These are phyloP conservation scores for Chytriomyces hyalinus DNA, from an alignment of 192 early-diverging fungal species.

Conservation along the genomic window DNA sequence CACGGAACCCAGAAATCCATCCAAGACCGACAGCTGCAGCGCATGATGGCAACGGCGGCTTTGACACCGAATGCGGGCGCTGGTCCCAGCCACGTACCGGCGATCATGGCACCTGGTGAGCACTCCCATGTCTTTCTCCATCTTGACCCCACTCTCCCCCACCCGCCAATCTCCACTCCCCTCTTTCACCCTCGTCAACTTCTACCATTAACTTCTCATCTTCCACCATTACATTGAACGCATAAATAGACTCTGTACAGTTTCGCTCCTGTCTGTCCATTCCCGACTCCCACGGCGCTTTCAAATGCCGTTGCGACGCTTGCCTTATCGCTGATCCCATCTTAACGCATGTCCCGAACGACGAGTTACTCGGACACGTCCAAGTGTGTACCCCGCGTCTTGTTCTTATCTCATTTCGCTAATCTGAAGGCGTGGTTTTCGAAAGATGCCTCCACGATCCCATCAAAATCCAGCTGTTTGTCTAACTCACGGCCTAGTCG, in stretches of 20 bases:
- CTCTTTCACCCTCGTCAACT: neutral
- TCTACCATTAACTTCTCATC: neutral
- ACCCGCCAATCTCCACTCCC: neutral
- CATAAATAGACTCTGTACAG: neutral
- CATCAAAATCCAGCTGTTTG: neutral
- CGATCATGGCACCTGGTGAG: too few species aligned
- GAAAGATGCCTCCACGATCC: neutral
- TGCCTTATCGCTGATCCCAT: neutral
- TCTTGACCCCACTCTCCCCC: neutral
- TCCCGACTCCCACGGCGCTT: too few species aligned
- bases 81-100: too few species aligned
- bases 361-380: too few species aligned
- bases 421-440: too few species aligned
- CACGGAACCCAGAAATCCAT: too few species aligned
- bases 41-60: too few species aligned
- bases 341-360: neutral
- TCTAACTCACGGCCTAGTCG: slow-evolving; percentile 57
- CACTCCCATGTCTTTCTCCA: neutral
- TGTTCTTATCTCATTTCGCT: too few species aligned
- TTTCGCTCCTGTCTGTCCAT: neutral
- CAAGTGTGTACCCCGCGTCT: too few species aligned
- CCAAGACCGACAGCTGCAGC: too few species aligned
- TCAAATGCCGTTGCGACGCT: neutral
- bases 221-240: neutral
- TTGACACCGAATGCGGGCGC: too few species aligned